A percentile compares a stretch with the other conserved stretches of the same genome.
phyloP scores from a whole-genome alignment of 148 eudicot species.

The Vaccinium myrtillus region DNA sequence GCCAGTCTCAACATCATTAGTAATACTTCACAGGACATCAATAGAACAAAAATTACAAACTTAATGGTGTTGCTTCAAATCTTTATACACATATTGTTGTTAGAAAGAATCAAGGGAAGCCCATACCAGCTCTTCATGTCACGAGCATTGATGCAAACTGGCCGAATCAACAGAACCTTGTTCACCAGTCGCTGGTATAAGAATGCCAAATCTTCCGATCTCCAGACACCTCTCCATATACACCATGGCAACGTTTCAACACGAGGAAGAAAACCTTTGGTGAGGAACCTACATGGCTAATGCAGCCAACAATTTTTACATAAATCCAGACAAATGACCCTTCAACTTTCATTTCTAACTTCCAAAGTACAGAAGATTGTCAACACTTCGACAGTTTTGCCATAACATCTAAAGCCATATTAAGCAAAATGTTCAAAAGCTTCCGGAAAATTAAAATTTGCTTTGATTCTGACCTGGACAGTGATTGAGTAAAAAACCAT shows the following conservation, averaged over 20 bases:
- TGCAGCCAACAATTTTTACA: neutral
- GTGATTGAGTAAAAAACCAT: neutral
- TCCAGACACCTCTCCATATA: conserved; percentile 6
- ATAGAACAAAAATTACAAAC: conserved; percentile 7
- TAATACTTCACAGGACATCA: neutral
- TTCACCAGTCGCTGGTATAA: neutral
- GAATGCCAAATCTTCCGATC: neutral
- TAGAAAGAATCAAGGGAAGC: neutral
- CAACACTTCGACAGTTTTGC: neutral
- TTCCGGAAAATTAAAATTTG: neutral
- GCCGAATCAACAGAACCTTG: conserved; percentile 5
- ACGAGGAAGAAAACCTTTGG: neutral
- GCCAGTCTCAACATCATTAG: neutral
- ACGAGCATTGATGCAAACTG: neutral
- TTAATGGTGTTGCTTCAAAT: neutral
- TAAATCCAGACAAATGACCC: neutral
- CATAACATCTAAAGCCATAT: neutral
- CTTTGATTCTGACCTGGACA: conserved; percentile 1
- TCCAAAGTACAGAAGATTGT: neutral
- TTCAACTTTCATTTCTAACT: neutral
- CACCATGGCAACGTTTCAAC: neutral
- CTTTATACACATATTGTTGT: neutral
- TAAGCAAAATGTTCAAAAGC: neutral
- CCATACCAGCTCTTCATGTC: neutral
- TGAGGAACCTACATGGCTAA: conserved; percentile 9